Evolutionary conservation across 2,329 filamentous ascomycete genomes (phyloP).

Genomic region (Phialophora tarda): DNA sequence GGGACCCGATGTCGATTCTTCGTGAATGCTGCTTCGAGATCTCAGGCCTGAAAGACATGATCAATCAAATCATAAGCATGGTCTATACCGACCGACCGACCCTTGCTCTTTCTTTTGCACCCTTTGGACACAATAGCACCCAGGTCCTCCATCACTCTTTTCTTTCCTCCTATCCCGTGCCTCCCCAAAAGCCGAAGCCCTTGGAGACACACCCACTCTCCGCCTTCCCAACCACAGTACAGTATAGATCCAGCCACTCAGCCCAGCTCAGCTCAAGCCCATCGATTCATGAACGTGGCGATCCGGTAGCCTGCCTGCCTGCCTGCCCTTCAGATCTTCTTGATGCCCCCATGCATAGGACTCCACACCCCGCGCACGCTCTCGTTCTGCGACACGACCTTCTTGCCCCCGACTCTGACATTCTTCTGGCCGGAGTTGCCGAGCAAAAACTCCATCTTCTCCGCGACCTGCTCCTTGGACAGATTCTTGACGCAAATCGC

Average conservation of each 20-base stretch:
- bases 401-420: slow-evolving; percentile 60
- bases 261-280: neutral
- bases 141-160: neutral
- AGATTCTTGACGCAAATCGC: slow-evolving; percentile 88
- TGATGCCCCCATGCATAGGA: slow-evolving; percentile 64
- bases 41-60: neutral
- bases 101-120: neutral
- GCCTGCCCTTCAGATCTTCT: slow-evolving; percentile 50
- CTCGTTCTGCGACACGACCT: slow-evolving; percentile 66
- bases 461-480: slow-evolving; percentile 76
- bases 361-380: slow-evolving; percentile 70
- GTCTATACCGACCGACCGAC: neutral
- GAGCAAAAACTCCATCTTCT: slow-evolving; percentile 68
- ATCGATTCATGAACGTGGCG: neutral
- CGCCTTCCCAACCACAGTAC: neutral
- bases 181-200: neutral
- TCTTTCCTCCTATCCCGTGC: neutral
- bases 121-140: neutral
- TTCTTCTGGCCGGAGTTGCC: slow-evolving; percentile 56
- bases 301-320: neutral
- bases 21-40: neutral
- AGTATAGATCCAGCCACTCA: neutral
- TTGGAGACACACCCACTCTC: neutral
- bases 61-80: neutral
- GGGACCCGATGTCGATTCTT: neutral